phyloP scores from a whole-genome alignment of 345 rosid genomes.

The Anastatica hierochuntica region DNA sequence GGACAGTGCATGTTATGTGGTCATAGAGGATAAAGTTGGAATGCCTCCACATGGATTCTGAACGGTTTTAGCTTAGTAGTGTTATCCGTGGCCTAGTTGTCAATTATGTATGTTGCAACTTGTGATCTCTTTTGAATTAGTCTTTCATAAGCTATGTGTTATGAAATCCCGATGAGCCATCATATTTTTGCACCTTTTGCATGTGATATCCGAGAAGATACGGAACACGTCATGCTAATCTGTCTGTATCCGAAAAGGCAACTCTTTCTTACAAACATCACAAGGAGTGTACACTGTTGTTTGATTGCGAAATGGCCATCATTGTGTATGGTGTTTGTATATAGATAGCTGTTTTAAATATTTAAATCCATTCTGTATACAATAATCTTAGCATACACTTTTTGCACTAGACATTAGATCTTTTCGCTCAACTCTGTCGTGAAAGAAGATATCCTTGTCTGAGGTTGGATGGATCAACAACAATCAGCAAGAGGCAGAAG shows the following conservation, averaged over 20 bases:
- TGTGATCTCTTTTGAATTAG: constrained; percentile 1
- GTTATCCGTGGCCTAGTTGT: background rate
- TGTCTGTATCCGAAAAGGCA: background rate
- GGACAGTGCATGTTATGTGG: background rate
- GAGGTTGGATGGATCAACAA: constrained; percentile 91
- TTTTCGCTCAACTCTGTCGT: constrained; percentile 91
- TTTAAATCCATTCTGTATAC: constrained; percentile 2
- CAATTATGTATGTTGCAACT: background rate
- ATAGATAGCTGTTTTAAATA: background rate
- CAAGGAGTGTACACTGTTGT: too few species aligned
- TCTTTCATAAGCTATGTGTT: constrained; percentile 11
- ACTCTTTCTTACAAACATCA: too few species aligned
- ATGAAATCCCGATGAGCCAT: constrained; percentile 2
- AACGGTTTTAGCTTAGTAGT: constrained; percentile 8
- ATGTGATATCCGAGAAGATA: background rate
- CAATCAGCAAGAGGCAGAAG: constrained; percentile 94
- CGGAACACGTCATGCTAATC: background rate
- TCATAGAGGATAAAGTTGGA: background rate
- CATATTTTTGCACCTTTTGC: background rate
- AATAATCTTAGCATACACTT: constrained; percentile 12
- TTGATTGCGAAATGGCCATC: constrained; percentile 9
- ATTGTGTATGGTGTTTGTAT: constrained; percentile 1
- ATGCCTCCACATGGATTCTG: constrained; percentile 10
- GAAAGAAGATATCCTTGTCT: constrained; percentile 92
- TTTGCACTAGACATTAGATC: constrained; percentile 77